phyloP scores from a whole-genome alignment of 2,329 filamentous ascomycete species.

The Lecanosticta acicola region DNA sequence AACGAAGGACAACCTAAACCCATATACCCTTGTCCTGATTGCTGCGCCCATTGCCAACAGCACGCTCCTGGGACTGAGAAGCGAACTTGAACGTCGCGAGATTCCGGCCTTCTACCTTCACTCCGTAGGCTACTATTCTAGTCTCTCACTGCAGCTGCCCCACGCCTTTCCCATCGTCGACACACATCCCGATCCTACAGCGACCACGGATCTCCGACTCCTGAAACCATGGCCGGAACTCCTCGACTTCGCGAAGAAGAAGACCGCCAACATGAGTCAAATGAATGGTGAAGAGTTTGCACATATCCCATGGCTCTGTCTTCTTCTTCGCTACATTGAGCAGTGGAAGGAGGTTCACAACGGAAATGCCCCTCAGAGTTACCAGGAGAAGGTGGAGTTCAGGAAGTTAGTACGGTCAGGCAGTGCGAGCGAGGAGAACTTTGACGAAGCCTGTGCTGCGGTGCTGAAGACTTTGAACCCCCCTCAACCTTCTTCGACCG shows the following conservation, averaged over 20 bases:
- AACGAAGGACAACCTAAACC: constrained; percentile 36
- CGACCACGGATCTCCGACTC: constrained; percentile 78
- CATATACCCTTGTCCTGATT: constrained; percentile 57
- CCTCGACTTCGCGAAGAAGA: constrained; percentile 56
- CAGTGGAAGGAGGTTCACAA: constrained; percentile 69
- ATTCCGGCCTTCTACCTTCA: constrained; percentile 78
- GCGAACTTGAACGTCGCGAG: constrained; percentile 49
- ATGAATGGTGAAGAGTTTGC: constrained; percentile 79
- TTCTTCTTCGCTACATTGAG: constrained; percentile 76
- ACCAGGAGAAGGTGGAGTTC: constrained; percentile 83
- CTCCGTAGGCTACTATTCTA: constrained; percentile 86
- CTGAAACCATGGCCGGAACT: constrained; percentile 83
- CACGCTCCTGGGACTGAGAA: constrained; percentile 47
- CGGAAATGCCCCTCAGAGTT: constrained; percentile 63
- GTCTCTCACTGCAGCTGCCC: constrained; percentile 73
- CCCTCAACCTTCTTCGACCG: constrained; percentile 60
- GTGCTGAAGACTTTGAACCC: constrained; percentile 80
- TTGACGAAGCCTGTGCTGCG: constrained; percentile 81
- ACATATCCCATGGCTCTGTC: constrained; percentile 79
- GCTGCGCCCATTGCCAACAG: constrained; percentile 54
- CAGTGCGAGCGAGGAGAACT: constrained; percentile 77
- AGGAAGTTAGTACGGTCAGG: constrained; percentile 71
- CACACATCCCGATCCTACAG: constrained; percentile 84
- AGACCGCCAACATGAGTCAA: constrained; percentile 60
- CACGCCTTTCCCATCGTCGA: constrained; percentile 87